Conservation (phyloP, 768 basidiomycete genomes). For the Dacryopinax primogenitus region DNA sequence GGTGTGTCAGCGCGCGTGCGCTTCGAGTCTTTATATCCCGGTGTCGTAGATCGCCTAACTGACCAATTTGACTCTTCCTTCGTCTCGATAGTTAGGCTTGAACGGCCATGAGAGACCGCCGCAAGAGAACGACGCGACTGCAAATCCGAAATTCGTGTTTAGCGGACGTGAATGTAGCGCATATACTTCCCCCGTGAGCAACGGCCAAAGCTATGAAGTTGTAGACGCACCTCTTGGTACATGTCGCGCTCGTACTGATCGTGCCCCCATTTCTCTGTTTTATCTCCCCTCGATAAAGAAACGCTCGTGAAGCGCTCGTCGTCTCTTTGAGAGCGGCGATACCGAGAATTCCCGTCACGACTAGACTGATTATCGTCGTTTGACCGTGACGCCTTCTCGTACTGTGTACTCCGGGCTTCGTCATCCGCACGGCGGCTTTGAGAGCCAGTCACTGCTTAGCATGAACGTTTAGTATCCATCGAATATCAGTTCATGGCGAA, state of each 20-base stretch:
- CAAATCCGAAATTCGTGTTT: not conserved
- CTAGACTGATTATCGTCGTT: not conserved
- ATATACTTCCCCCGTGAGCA: conserved; percentile 1
- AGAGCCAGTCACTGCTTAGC: not conserved
- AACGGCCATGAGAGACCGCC: not conserved
- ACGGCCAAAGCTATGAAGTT: not conserved
- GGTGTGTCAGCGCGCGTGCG: not conserved
- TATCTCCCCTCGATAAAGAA: not conserved
- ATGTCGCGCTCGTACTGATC: not conserved
- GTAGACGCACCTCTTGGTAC: not conserved
- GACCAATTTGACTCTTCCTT: not conserved
- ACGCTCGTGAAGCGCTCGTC: not conserved
- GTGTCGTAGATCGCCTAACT: not conserved
- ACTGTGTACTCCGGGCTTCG: not conserved
- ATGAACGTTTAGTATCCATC: not conserved
- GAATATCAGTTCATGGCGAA: not conserved
- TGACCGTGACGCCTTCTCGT: not conserved
- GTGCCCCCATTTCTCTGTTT: not conserved
- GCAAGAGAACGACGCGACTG: not conserved
- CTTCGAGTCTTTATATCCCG: not conserved
- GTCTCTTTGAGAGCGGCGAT: not conserved
- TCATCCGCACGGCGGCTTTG: not conserved
- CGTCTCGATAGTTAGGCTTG: not conserved
- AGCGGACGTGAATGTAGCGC: not conserved
- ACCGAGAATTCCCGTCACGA: not conserved